Conservation (phyloP, 2,329 filamentous ascomycete genomes). For the Thelonectria discophora region DNA sequence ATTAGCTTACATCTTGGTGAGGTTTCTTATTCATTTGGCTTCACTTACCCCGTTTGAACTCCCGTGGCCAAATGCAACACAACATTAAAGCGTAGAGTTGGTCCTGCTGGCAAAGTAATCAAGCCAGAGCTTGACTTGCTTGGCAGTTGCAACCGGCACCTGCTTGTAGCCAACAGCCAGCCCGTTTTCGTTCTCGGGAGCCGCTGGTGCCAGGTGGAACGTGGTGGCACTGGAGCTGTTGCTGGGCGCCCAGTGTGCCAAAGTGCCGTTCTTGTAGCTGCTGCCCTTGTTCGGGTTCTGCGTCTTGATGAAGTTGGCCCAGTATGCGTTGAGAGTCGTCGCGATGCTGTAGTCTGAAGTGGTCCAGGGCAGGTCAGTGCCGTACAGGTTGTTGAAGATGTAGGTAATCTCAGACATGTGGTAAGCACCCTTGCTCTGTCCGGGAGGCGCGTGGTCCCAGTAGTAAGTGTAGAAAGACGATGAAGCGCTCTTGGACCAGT, state of each 20-base stretch:
- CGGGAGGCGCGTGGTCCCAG: slow-evolving; percentile 16
- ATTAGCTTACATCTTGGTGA: too few species aligned
- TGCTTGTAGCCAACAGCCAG: neutral
- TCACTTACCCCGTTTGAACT: too few species aligned
- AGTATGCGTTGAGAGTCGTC: neutral
- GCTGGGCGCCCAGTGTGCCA: neutral
- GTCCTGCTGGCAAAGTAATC: neutral
- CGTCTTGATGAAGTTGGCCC: slow-evolving; percentile 16
- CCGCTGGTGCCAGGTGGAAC: neutral
- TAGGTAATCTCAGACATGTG: slow-evolving; percentile 14
- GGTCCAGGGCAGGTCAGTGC: neutral
- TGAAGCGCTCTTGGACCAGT: neutral
- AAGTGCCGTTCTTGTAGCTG: neutral
- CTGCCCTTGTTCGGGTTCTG: slow-evolving; percentile 1
- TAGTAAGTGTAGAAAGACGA: slow-evolving; percentile 6
- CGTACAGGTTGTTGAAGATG: neutral
- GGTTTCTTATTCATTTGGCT: too few species aligned
- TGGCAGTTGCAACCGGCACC: neutral
- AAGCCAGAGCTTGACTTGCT: neutral
- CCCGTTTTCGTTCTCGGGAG: neutral
- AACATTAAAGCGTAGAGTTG: neutral
- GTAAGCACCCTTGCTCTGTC: slow-evolving; percentile 3
- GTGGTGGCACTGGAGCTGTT: neutral
- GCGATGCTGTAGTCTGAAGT: neutral
- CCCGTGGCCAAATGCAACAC: too few species aligned